Evolutionary conservation across 495 filamentous ascomycete genomes (phyloP).

Genomic region (Cercophora scortea): DNA sequence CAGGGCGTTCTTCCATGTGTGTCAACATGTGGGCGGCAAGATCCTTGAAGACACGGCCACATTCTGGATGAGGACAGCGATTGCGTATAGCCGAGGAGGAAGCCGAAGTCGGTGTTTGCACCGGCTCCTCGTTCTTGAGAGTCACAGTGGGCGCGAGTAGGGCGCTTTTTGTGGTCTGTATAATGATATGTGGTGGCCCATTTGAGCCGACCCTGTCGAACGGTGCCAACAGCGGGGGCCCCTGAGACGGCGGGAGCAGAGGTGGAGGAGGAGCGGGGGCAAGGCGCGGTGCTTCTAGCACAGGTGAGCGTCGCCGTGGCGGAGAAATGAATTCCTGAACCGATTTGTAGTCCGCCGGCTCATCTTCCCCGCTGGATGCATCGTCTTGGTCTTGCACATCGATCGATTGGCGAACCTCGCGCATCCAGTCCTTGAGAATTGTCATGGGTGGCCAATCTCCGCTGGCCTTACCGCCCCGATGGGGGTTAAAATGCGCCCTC

Average conservation of each 20-base stretch:
- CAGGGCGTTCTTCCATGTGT: constrained; percentile 85
- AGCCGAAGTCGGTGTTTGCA: constrained; percentile 41
- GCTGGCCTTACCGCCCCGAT: constrained; percentile 76
- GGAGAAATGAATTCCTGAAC: constrained; percentile 33
- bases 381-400: constrained; percentile 40
- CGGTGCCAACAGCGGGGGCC: constrained; percentile 18
- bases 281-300: constrained; percentile 32
- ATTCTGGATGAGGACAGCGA: constrained; percentile 76
- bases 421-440: constrained; percentile 80
- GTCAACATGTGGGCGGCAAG: constrained; percentile 94
- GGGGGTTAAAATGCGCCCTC: constrained; percentile 75
- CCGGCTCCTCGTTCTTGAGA: constrained; percentile 53
- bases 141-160: constrained; percentile 35
- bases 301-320: constrained; percentile 26
- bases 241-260: constrained; percentile 33
- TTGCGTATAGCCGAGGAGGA: constrained; percentile 29
- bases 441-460: constrained; percentile 82
- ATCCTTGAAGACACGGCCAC: constrained; percentile 88
- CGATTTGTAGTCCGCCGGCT: constrained; percentile 30
- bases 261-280: constrained; percentile 39
- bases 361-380: constrained; percentile 39
- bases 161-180: constrained; percentile 10
- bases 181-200: constrained; percentile 16
- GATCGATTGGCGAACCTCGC: constrained; percentile 52
- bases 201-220: constrained; percentile 12